Evolutionary conservation across 2,329 filamentous ascomycete species (phyloP).

Genomic region (Laburnicola sp.): DNA sequence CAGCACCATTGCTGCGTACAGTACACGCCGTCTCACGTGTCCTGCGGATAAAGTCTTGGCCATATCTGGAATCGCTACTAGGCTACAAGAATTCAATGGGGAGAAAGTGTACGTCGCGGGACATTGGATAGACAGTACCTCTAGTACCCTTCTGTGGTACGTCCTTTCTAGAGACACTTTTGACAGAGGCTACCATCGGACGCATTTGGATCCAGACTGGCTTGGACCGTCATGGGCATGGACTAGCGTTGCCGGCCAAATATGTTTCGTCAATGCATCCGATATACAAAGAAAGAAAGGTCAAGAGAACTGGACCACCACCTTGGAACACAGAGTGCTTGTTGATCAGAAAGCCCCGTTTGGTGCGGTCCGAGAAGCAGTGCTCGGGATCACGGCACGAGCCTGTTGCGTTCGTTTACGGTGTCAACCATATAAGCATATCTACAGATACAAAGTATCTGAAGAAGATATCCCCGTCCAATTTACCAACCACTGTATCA

Average conservation of each 20-base stretch:
- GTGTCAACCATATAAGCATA: too few species aligned
- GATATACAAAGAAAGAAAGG: background rate
- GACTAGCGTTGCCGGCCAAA: background rate
- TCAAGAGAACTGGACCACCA: background rate
- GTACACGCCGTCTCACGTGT: background rate
- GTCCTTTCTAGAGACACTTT: background rate
- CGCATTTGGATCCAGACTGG: background rate
- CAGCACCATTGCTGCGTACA: background rate
- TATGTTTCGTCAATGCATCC: too few species aligned
- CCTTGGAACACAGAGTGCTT: background rate
- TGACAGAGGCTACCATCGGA: background rate
- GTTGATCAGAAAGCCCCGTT: slow-evolving; percentile 3
- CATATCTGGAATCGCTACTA: slow-evolving; percentile 2
- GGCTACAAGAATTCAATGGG: background rate
- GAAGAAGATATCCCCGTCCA: too few species aligned
- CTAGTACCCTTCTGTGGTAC: background rate
- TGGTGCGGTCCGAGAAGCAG: slow-evolving; percentile 1
- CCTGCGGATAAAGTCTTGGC: background rate
- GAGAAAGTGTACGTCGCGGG: background rate
- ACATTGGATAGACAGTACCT: background rate
- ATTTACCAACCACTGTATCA: too few species aligned
- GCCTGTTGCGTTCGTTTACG: background rate
- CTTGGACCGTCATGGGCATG: slow-evolving; percentile 2
- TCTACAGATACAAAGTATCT: too few species aligned
- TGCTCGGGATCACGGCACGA: background rate